These are phyloP conservation scores for Vitis cinerea DNA, from an alignment of 164 flowering plant species.

Conservation along the genomic window DNA sequence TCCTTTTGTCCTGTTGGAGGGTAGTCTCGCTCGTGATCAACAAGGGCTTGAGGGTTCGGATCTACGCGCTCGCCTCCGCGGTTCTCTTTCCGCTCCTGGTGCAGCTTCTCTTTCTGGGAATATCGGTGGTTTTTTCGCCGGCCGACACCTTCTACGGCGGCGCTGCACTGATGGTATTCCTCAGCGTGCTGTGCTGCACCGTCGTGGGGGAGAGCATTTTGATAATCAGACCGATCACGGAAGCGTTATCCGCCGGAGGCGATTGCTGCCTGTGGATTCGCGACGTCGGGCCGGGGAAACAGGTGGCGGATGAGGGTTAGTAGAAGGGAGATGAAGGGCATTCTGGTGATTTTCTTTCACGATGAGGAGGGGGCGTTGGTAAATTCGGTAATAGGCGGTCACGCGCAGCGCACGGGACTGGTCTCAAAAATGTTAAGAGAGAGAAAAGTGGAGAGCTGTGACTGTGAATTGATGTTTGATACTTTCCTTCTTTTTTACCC, in stretches of 20 bases:
- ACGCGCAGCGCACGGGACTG: neutral
- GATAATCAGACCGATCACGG: slow-evolving; percentile 55
- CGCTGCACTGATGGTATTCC: slow-evolving; percentile 28
- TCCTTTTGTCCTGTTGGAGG: slow-evolving; percentile 45
- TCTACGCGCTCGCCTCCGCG: slow-evolving; percentile 34
- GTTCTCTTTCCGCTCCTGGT: slow-evolving; percentile 31
- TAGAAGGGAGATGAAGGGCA: neutral
- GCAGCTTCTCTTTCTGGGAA: slow-evolving; percentile 32
- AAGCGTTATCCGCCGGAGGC: slow-evolving; percentile 43
- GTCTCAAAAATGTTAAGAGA: no score
- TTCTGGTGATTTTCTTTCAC: no score
- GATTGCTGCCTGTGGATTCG: slow-evolving; percentile 8
- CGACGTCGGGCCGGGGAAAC: neutral
- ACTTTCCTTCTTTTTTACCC: no score
- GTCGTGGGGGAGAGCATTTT: slow-evolving; percentile 53
- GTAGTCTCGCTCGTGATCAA: slow-evolving; percentile 62
- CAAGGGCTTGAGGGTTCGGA: slow-evolving; percentile 47
- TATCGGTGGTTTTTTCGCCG: slow-evolving; percentile 46
- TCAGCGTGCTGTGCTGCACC: slow-evolving; percentile 33
- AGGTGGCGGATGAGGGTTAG: neutral
- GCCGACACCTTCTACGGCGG: slow-evolving; percentile 18
- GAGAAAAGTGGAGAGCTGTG: no score
- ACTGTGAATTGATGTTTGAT: no score
- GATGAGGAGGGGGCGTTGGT: no score
- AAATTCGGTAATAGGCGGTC: neutral